Percentiles rank a stretch among this genome's conserved stretches.
Conservation (phyloP, 2,329 filamentous ascomycete species). For the Diaporthe batatas region DNA sequence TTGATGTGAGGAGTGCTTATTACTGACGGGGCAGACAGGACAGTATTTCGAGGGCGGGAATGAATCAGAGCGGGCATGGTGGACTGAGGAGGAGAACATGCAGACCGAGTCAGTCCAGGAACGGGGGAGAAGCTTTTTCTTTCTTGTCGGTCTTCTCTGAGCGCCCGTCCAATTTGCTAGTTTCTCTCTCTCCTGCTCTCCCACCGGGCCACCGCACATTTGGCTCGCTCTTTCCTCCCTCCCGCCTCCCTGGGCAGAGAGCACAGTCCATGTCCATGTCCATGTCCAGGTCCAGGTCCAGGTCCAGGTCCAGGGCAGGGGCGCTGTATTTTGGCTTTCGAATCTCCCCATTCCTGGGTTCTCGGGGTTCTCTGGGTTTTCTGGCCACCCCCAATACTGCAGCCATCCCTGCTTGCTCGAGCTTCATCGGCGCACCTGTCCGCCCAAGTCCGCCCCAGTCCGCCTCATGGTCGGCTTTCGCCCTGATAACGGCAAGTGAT, state of each 20-base stretch:
- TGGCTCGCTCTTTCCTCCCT: constrained; percentile 22
- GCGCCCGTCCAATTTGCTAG: constrained; percentile 20
- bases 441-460: constrained; percentile 3
- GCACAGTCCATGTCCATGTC: constrained; percentile 20
- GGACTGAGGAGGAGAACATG: constrained; percentile 2
- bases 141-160: not conserved
- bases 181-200: constrained; percentile 11
- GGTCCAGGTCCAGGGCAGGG: constrained; percentile 4
- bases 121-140: not conserved
- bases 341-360: constrained; percentile 11
- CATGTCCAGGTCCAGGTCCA: not conserved
- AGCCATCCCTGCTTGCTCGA: constrained; percentile 11
- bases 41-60: constrained; percentile 13
- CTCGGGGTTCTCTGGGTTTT: not conserved
- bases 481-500: constrained; percentile 26
- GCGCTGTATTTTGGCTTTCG: not conserved
- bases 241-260: constrained; percentile 12
- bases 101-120: constrained; percentile 37
- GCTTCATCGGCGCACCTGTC: not conserved
- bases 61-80: constrained; percentile 37
- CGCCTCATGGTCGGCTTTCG: constrained; percentile 11
- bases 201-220: constrained; percentile 11
- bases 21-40: not conserved
- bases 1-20: not conserved
- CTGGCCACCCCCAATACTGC: not conserved